A percentile compares a stretch with the other conserved stretches of the same genome.
Evolutionary conservation across 176 grass and related monocot species (phyloP).

Genomic region (Aegilops sharonensis): DNA sequence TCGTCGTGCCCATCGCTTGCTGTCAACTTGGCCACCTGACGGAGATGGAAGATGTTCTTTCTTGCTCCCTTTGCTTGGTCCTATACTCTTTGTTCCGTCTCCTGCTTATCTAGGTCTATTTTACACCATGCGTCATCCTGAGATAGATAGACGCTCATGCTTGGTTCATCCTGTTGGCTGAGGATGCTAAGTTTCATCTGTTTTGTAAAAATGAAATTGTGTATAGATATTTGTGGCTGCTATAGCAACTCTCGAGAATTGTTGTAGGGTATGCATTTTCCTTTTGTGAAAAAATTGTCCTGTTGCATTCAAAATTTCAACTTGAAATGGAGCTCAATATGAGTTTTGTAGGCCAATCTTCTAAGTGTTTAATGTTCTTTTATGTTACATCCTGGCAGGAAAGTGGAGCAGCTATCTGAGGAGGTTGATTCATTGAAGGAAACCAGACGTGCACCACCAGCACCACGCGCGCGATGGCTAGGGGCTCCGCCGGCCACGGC

Average conservation of each 20-base stretch:
- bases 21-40: too few relatives aligned
- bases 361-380: slow-evolving; percentile 10
- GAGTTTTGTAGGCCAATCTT: neutral
- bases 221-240: neutral
- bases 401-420: slow-evolving; percentile 83
- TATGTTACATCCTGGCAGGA: slow-evolving; percentile 52
- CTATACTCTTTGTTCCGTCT: too few relatives aligned
- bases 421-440: slow-evolving; percentile 87
- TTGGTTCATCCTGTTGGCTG: neutral
- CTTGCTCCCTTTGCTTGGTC: too few relatives aligned
- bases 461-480: too few relatives aligned
- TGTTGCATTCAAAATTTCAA: neutral
- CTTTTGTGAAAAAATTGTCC: neutral
- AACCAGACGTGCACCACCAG: neutral
- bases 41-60: too few relatives aligned
- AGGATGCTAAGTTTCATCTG: neutral
- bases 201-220: neutral
- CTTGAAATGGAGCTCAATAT: neutral
- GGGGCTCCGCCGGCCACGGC: too few relatives aligned
- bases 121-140: neutral
- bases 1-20: too few relatives aligned
- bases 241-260: neutral
- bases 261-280: neutral
- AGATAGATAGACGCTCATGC: neutral
- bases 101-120: neutral